Evolutionary conservation across 1,284 basidiomycete species (phyloP).

Genomic region (Ceratobasidium sp.): DNA sequence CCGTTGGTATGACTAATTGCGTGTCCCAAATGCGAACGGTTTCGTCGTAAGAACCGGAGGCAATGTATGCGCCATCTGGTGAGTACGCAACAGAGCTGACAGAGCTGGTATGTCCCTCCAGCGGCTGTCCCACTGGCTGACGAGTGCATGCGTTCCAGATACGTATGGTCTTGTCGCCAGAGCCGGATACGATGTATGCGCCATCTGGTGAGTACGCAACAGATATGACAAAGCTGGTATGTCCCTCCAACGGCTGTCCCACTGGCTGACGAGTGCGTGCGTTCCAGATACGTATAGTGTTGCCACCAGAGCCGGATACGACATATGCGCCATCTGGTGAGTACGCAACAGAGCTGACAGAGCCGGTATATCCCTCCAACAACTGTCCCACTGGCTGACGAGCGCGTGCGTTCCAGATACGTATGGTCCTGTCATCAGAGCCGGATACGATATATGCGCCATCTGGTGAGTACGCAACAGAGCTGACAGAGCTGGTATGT

Average conservation of each 20-base stretch:
- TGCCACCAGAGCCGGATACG: not conserved
- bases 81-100: too few species aligned
- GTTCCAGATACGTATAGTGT: not conserved
- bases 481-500: not conserved
- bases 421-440: slow-evolving; percentile 40
- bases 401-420: slow-evolving; percentile 34
- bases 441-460: slow-evolving; percentile 41
- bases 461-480: slow-evolving; percentile 40
- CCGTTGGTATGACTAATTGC: too few species aligned
- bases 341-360: too few species aligned
- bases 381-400: too few species aligned
- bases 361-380: too few species aligned
- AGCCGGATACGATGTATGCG: not conserved
- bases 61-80: too few species aligned
- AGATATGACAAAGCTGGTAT: not conserved
- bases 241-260: not conserved
- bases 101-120: too few species aligned
- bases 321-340: not conserved
- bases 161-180: too few species aligned
- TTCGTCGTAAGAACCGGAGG: too few species aligned
- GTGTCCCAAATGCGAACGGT: too few species aligned
- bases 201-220: not conserved
- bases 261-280: not conserved
- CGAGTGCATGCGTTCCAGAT: too few species aligned
- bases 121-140: too few species aligned